phyloP scores from a whole-genome alignment of 2,329 filamentous ascomycete species.

The Didymellaceae sp. region DNA sequence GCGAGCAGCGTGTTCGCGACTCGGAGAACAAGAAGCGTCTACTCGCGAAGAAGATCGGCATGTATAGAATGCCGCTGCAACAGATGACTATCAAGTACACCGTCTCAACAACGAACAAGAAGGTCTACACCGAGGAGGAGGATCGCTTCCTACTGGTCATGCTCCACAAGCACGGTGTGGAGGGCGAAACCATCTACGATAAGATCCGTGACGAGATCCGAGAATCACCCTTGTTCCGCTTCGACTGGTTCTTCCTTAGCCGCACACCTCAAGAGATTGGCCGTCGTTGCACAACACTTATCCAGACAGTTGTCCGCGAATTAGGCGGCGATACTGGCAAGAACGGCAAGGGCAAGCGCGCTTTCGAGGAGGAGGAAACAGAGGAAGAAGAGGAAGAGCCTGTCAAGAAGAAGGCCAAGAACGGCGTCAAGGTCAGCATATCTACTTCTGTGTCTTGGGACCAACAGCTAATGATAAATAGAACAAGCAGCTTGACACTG shows the following conservation, averaged over 20 bases:
- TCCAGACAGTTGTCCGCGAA: slow-evolving; percentile 93
- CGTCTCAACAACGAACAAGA: slow-evolving; percentile 98
- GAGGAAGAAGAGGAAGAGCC: slow-evolving; percentile 77
- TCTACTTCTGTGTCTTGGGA: accelerated
- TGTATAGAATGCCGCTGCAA: slow-evolving; percentile 96
- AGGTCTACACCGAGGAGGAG: slow-evolving; percentile 98
- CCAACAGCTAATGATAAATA: slow-evolving; percentile 50
- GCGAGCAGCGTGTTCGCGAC: slow-evolving; percentile 87
- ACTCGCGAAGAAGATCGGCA: slow-evolving; percentile 91
- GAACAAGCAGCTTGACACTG: slow-evolving; percentile 92
- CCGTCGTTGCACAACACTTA: slow-evolving; percentile 88
- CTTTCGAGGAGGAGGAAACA: slow-evolving; percentile 85
- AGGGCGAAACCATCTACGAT: slow-evolving; percentile 89
- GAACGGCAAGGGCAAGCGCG: slow-evolving; percentile 71
- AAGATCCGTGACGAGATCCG: slow-evolving; percentile 97
- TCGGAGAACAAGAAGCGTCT: slow-evolving; percentile 93
- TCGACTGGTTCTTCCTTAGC: slow-evolving; percentile 99
- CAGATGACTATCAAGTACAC: slow-evolving; percentile 99
- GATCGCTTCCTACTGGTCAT: slow-evolving; percentile 94
- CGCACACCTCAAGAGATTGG: slow-evolving; percentile 92
- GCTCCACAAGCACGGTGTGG: slow-evolving; percentile 89
- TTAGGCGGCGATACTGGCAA: slow-evolving; percentile 71
- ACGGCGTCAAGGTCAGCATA: slow-evolving; percentile 78
- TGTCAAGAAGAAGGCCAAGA: slow-evolving; percentile 95
- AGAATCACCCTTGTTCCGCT: slow-evolving; percentile 91